Percentiles rank a stretch among this genome's conserved stretches.
These are phyloP conservation scores for Fusarium sp. DNA, from an alignment of 2,329 filamentous ascomycete species.

Conservation along the genomic window DNA sequence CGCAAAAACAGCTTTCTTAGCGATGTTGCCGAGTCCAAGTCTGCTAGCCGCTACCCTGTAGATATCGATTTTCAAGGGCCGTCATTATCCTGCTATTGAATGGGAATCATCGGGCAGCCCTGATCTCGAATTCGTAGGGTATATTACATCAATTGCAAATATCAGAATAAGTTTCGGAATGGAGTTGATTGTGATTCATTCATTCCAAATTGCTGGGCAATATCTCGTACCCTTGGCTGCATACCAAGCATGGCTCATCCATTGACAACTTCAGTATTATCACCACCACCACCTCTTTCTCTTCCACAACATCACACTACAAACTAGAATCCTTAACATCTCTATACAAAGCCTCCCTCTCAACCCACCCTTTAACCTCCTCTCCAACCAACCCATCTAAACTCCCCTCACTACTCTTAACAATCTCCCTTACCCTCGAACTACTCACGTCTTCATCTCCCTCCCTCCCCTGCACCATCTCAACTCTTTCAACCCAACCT, in stretches of 20 bases:
- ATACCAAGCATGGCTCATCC: too few relatives aligned
- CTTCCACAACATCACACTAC: neutral
- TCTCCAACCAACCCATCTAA: conserved; percentile 70
- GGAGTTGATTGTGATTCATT: too few relatives aligned
- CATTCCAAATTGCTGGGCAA: neutral
- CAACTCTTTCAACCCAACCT: conserved; percentile 73
- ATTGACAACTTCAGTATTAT: neutral
- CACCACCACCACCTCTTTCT: too few relatives aligned
- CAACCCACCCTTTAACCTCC: conserved; percentile 72
- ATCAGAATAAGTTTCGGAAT: too few relatives aligned
- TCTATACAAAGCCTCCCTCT: conserved; percentile 69
- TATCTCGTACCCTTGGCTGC: neutral
- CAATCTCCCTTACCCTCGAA: conserved; percentile 75
- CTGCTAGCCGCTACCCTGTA: neutral
- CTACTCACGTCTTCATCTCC: conserved; percentile 67
- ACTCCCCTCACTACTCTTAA: conserved; percentile 63
- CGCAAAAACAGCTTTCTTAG: neutral
- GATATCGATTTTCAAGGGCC: neutral
- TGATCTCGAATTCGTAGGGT: too few relatives aligned
- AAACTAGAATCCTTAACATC: conserved; percentile 45
- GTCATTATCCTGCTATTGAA: too few relatives aligned
- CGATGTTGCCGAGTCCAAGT: neutral
- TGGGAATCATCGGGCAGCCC: too few relatives aligned
- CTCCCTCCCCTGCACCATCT: conserved; percentile 67
- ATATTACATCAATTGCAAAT: too few relatives aligned